Base-by-base conservation (phyloP, 805 yeast species). In the Candida palmyrensis region DNA sequence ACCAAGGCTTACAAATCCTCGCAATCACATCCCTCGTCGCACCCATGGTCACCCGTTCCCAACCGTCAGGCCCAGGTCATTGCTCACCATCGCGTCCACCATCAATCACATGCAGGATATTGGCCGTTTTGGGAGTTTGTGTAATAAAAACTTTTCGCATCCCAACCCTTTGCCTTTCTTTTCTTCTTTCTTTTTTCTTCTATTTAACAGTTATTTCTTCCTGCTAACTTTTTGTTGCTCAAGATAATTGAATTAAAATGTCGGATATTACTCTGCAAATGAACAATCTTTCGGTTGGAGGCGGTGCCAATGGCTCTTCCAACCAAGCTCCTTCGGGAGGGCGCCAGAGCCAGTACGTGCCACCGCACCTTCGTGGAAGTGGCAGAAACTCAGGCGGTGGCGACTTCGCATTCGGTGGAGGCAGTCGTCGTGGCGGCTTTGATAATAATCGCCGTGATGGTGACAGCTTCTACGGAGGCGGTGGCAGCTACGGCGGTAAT, bases 251-350 rank as follows among this genome's bases (percentile, higher is more conserved):
- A 40, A 28, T 31, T 43, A 72, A 55, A 39, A 77, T 77, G 82
- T 60, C 81, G 51, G 79, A 77, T 54, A 60, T 77, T 54, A 64
- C 75, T 47, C 66, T 71, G 56, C 69, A 72, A 51, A 63, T 77
- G 71, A 68, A 70, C 59, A 69, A 75, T 51, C 68, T 77, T 48
- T 71, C 68, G 51, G 69, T 77, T 42, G 52, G 47, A 22, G 33
- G 35, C 20, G 36, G 36, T 9, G 23, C 18, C 11, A 9, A 21
- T n/a, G 18, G 23, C 6, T 12, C 12, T 13, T 17, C 12, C 9
- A 24, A 29, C 8, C 33, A 29, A 29, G 47, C 26, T 18, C 38
- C 20, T 21, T 41, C 40, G 31, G 51, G 46, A 4, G 18, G 24
- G 10, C n/a, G 23, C 13, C 12, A 35, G n/a, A 31, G 38, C 27